Conservation (phyloP, 768 basidiomycete genomes). For the Strobilomyces confusus region DNA sequence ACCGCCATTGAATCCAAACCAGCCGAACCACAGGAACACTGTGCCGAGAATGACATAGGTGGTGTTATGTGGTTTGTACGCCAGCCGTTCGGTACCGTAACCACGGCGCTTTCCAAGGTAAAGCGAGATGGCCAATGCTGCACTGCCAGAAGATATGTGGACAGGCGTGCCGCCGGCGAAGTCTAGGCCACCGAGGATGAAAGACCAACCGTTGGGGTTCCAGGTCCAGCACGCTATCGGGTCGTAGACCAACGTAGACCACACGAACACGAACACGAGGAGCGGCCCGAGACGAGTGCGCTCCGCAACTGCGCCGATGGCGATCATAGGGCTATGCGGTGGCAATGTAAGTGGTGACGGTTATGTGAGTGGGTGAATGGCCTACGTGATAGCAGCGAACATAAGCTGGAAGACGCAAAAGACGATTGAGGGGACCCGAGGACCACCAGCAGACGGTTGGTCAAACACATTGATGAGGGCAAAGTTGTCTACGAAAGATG, state of each 20-base stretch:
- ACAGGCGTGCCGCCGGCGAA: conserved; percentile 97
- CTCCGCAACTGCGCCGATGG: conserved; percentile 90
- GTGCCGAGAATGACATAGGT: conserved; percentile 94
- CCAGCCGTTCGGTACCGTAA: conserved; percentile 85
- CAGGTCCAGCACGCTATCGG: conserved; percentile 97
- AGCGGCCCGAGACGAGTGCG: conserved; percentile 81
- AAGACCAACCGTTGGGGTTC: conserved; percentile 78
- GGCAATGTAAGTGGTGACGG: conserved; percentile 11
- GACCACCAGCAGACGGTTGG: conserved; percentile 68
- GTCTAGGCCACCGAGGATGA: conserved; percentile 76
- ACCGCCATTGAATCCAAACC: conserved; percentile 96
- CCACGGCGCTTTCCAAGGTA: conserved; percentile 90
- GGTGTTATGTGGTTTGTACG: conserved; percentile 93
- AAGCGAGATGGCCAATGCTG: conserved; percentile 85
- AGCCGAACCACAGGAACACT: conserved; percentile 90
- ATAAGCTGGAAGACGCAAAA: conserved; percentile 87
- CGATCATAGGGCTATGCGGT: conserved; percentile 66
- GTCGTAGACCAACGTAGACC: conserved; percentile 88
- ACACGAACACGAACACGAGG: conserved; percentile 86
- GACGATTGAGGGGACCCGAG: conserved; percentile 65
- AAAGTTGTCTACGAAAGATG: conserved; percentile 63
- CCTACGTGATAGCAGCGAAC: conserved; percentile 87
- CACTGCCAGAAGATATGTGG: conserved; percentile 91
- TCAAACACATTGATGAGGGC: conserved; percentile 75
- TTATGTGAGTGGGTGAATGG: not conserved